These are phyloP conservation scores for Lichenothelia convexa DNA, from an alignment of 495 filamentous ascomycete genomes.

Conservation along the genomic window DNA sequence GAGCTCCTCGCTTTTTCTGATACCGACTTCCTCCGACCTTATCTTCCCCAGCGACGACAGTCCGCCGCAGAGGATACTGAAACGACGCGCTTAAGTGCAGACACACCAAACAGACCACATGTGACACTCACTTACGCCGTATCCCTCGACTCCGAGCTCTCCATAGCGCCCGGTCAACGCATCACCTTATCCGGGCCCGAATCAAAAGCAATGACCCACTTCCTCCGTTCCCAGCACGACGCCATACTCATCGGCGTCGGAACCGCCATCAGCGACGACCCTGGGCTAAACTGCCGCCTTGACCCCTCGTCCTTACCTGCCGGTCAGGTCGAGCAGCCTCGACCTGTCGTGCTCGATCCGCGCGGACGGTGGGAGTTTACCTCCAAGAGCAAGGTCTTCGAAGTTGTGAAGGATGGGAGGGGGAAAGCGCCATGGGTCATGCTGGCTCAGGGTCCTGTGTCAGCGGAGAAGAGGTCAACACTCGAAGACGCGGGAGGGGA, in stretches of 20 bases:
- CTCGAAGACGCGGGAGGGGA: no score
- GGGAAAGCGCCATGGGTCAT: conserved; percentile 61
- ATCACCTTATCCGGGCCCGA: conserved; percentile 63
- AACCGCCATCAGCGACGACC: conserved; percentile 72
- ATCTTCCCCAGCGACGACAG: no score
- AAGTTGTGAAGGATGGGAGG: conserved; percentile 41
- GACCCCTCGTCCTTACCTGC: conserved; percentile 36
- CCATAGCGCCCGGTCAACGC: conserved; percentile 53
- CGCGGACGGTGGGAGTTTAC: conserved; percentile 45
- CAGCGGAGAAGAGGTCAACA: no score
- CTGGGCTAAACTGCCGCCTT: conserved; percentile 61
- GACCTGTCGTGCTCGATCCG: conserved; percentile 67
- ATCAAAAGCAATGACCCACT: conserved; percentile 83
- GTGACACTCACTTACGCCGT: conserved; percentile 74
- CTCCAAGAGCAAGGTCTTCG: conserved; percentile 40
- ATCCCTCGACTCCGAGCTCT: conserved; percentile 69
- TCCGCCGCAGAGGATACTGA: no score
- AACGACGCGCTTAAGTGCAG: no score
- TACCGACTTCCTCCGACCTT: no score
- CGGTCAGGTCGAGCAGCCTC: conserved; percentile 43
- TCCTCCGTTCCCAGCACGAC: conserved; percentile 61
- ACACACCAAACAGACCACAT: no score
- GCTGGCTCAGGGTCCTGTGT: no score
- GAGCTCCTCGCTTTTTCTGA: no score
- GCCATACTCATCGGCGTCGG: conserved; percentile 72